These are phyloP conservation scores for Metschnikowia proteae DNA, from an alignment of 805 yeast species.

Conservation along the genomic window DNA sequence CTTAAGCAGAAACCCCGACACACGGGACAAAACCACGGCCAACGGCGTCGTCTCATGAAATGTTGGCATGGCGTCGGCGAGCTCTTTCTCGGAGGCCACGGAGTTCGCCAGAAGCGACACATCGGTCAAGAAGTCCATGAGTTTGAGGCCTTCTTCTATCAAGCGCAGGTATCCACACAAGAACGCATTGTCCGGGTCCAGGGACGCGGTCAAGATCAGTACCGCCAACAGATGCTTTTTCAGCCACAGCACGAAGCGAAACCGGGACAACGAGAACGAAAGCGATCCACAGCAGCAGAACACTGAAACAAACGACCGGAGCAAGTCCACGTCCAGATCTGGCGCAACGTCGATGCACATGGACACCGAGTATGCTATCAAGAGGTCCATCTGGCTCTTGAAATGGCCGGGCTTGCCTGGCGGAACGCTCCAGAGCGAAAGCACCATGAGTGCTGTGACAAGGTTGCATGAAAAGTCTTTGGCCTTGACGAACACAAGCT, in stretches of 20 bases:
- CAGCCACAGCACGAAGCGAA: constrained; percentile 49
- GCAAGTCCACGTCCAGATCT: constrained; percentile 20
- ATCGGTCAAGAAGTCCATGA: constrained; percentile 35
- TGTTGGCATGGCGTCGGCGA: not conserved
- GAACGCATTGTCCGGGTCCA: constrained; percentile 20
- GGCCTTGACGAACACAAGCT: constrained; percentile 39
- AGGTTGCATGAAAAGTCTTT: constrained; percentile 41
- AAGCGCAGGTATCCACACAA: constrained; percentile 43
- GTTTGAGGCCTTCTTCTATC: constrained; percentile 49
- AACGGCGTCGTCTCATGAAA: not conserved
- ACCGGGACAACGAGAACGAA: constrained; percentile 48
- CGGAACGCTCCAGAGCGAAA: constrained; percentile 53
- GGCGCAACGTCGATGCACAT: constrained; percentile 48
- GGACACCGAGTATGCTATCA: constrained; percentile 43
- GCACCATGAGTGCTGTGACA: constrained; percentile 41
- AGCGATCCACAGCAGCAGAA: constrained; percentile 50
- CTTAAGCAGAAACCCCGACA: not conserved
- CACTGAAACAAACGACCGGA: constrained; percentile 45
- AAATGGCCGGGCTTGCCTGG: constrained; percentile 50
- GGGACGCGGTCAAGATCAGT: constrained; percentile 13
- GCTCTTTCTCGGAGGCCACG: constrained; percentile 1
- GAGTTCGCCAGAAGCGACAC: constrained; percentile 1
- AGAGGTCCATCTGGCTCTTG: constrained; percentile 47
- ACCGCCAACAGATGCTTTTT: constrained; percentile 38
- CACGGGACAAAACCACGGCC: not conserved